These are phyloP conservation scores for Aquilaria sinensis DNA, from an alignment of 345 rosid species.

Conservation along the genomic window DNA sequence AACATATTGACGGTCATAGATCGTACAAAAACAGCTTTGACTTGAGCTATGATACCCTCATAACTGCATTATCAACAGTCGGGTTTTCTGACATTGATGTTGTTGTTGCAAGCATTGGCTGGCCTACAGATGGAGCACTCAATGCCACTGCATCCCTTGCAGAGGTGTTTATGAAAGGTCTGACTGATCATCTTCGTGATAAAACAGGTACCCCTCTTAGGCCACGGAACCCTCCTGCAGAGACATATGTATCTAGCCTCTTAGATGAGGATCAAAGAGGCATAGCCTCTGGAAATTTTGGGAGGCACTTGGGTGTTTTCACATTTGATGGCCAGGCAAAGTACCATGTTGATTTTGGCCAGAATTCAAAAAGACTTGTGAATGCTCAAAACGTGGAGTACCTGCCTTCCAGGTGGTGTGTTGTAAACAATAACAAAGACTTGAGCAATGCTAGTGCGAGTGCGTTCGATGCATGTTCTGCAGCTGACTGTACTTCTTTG, in stretches of 20 bases:
- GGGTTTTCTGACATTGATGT: slow-evolving; percentile 67
- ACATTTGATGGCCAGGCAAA: slow-evolving; percentile 96
- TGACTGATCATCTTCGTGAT: slow-evolving; percentile 55
- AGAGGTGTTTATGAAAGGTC: slow-evolving; percentile 53
- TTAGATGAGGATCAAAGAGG: slow-evolving; percentile 73
- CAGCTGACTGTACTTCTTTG: slow-evolving; percentile 63
- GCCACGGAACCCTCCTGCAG: slow-evolving; percentile 48
- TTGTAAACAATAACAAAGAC: slow-evolving; percentile 62
- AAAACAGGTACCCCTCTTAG: slow-evolving; percentile 54
- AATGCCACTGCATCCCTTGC: slow-evolving; percentile 60
- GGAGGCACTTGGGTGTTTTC: slow-evolving; percentile 91
- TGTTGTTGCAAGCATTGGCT: slow-evolving; percentile 69
- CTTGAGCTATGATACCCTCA: slow-evolving; percentile 57
- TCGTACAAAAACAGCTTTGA: slow-evolving; percentile 81
- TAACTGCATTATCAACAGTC: slow-evolving; percentile 45
- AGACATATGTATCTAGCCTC: slow-evolving; percentile 62
- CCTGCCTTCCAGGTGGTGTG: slow-evolving; percentile 85
- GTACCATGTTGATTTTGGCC: slow-evolving; percentile 52
- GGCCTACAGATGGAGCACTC: slow-evolving; percentile 92
- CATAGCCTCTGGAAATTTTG: slow-evolving; percentile 55
- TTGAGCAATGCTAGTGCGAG: slow-evolving; percentile 61
- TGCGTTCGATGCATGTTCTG: slow-evolving; percentile 58
- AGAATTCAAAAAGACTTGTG: slow-evolving; percentile 40
- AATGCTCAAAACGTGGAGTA: slow-evolving; percentile 69
- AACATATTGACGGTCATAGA: slow-evolving; percentile 48